Conservation (phyloP, 108 stramenopile species). For the Cyclotella baltica region DNA sequence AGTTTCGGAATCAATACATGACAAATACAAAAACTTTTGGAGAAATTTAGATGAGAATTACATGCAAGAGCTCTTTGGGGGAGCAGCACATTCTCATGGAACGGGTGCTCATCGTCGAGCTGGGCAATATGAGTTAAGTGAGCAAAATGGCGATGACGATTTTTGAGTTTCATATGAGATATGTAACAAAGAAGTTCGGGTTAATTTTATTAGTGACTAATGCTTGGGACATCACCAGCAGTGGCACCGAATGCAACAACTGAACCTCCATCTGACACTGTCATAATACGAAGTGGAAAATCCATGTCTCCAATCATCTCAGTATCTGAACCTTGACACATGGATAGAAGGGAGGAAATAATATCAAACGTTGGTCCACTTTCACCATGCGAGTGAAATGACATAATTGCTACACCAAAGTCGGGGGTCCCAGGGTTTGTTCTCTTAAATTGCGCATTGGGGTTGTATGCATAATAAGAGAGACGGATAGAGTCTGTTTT, state of each 20-base stretch:
- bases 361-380: conserved; percentile 39
- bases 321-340: no score
- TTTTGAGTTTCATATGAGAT: conserved; percentile 10
- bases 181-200: no score
- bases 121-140: conserved; percentile 46
- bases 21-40: conserved; percentile 56
- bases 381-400: conserved; percentile 42
- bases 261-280: conserved; percentile 65
- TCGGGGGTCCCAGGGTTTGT: conserved; percentile 80
- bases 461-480: conserved; percentile 78
- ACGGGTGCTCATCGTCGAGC: conserved; percentile 10
- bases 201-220: neutral
- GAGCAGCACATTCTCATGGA: conserved; percentile 30
- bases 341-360: conserved; percentile 38
- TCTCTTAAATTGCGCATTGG: conserved; percentile 70
- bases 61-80: conserved; percentile 74
- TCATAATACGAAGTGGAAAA: conserved; percentile 74
- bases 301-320: conserved; percentile 20
- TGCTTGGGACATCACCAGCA: conserved; percentile 30
- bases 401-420: conserved; percentile 72
- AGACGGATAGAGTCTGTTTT: conserved; percentile 18
- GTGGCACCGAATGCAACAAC: conserved; percentile 83
- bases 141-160: conserved; percentile 30
- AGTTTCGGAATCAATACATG: conserved; percentile 29
- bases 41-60: conserved; percentile 66